Conservation (phyloP, 2,329 filamentous ascomycete species). For the Hypoxylon sp. region DNA sequence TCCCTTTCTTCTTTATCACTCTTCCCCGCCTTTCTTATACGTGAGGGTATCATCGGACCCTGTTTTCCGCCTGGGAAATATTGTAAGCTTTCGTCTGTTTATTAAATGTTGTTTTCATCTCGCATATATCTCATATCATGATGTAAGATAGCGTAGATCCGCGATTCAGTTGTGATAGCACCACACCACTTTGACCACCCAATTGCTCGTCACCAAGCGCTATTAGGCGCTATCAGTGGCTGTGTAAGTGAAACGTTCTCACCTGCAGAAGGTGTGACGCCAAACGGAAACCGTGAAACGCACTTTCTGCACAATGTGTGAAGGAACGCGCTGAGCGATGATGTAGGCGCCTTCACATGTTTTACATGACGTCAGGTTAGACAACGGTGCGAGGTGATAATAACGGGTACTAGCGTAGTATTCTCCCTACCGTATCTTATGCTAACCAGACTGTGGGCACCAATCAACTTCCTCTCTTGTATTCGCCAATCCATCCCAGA, state of each 20-base stretch:
- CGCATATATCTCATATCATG: conserved; percentile 18
- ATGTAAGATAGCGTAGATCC: conserved; percentile 34
- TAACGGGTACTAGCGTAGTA: conserved; percentile 7
- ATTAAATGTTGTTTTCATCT: background rate
- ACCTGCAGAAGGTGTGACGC: conserved; percentile 18
- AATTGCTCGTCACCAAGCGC: conserved; percentile 21
- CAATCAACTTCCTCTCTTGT: conserved; percentile 28
- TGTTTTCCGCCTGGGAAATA: background rate
- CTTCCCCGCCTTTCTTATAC: conserved; percentile 21
- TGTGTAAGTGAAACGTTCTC: conserved; percentile 22
- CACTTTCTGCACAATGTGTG: background rate
- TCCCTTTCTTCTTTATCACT: background rate
- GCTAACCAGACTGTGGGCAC: conserved; percentile 35
- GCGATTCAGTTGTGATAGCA: conserved; percentile 12
- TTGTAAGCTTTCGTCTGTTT: background rate
- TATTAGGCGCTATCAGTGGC: conserved; percentile 19
- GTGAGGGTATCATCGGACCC: conserved; percentile 20
- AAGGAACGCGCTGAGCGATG: background rate
- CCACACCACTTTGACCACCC: conserved; percentile 9
- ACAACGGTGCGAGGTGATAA: conserved; percentile 3
- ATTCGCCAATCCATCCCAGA: background rate
- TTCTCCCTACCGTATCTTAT: conserved; percentile 22
- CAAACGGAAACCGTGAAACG: conserved; percentile 14
- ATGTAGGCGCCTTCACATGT: background rate
- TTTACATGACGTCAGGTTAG: conserved; percentile 33